A percentile compares a stretch with the other conserved stretches of the same genome.
Conservation (phyloP, 306 rosid genomes). For the Vicia villosa region DNA sequence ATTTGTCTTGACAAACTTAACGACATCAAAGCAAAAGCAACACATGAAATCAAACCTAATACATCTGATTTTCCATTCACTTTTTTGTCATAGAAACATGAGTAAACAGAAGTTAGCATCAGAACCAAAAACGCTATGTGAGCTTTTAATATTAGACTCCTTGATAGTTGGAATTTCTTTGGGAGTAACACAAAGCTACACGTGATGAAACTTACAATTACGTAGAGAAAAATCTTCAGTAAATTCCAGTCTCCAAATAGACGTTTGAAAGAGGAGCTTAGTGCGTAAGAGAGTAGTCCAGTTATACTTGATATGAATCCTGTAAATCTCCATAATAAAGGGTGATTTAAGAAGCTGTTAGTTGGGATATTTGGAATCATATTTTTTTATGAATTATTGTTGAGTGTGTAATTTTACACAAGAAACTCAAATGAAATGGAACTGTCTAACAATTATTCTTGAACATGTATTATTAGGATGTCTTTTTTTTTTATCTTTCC, state of each 20-base stretch:
- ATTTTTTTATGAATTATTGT: no score
- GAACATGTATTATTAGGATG: no score
- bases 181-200: constrained; percentile 3
- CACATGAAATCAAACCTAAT: constrained; percentile 12
- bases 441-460: no score
- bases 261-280: not conserved
- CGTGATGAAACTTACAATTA: not conserved
- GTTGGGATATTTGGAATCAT: no score
- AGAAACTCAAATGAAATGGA: no score
- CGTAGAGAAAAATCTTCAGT: not conserved
- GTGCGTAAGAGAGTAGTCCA: no score
- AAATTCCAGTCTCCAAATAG: constrained; percentile 23
- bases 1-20: constrained; percentile 26
- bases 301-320: no score
- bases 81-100: not conserved
- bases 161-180: constrained; percentile 13
- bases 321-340: no score
- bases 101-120: constrained; percentile 21
- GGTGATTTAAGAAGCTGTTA: no score
- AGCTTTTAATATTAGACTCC: constrained; percentile 10
- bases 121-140: not conserved
- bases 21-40: constrained; percentile 16
- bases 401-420: no score
- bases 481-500: no score
- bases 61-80: constrained; percentile 22